These are phyloP conservation scores for Casuarina equisetifolia DNA, from an alignment of 306 rosid species.

Conservation along the genomic window DNA sequence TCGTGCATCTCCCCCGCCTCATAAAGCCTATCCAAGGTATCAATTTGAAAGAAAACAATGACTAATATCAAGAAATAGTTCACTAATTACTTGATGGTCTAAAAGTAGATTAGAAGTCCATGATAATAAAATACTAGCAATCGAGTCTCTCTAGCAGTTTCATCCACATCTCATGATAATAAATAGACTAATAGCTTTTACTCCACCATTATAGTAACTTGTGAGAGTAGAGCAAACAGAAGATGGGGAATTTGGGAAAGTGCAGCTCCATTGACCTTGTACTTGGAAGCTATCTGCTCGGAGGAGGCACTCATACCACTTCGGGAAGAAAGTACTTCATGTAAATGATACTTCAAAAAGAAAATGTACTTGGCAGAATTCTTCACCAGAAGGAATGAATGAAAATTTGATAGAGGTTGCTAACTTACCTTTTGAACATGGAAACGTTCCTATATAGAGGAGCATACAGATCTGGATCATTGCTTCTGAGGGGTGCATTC, in stretches of 20 bases:
- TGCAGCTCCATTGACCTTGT: background rate
- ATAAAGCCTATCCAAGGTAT: background rate
- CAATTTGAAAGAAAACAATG: background rate
- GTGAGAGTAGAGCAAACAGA: background rate
- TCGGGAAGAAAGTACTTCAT: background rate
- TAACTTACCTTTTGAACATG: slow-evolving; percentile 60
- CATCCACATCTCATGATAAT: background rate
- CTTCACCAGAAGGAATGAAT: background rate
- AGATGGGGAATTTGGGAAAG: background rate
- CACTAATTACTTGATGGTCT: background rate
- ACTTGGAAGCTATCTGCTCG: background rate
- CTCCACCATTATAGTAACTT: background rate
- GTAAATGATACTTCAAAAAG: slow-evolving; percentile 3
- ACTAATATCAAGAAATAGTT: background rate
- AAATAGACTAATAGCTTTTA: background rate
- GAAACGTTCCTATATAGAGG: slow-evolving; percentile 76
- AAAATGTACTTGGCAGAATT: slow-evolving; percentile 1
- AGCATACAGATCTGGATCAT: slow-evolving; percentile 57
- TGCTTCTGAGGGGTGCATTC: slow-evolving; percentile 57
- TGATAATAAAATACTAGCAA: background rate
- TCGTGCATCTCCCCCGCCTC: background rate
- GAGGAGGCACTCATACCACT: background rate
- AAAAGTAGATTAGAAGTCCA: background rate
- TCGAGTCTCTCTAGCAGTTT: background rate
- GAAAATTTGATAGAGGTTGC: background rate